phyloP scores from a whole-genome alignment of 106 monocot genomes.

The Dendrobium catenatum region DNA sequence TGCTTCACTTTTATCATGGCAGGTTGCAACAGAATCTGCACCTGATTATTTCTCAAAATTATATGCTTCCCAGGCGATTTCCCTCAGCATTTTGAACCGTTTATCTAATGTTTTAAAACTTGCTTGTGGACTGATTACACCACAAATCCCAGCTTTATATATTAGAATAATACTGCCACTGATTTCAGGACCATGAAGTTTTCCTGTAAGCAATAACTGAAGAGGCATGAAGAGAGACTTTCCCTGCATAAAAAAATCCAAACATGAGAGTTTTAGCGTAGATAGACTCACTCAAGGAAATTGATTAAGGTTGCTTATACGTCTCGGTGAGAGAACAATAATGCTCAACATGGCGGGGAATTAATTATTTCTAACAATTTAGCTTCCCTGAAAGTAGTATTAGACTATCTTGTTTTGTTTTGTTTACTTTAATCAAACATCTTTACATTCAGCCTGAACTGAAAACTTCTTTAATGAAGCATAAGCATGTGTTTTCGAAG shows the following conservation, averaged over 20 bases:
- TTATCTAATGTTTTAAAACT: constrained; percentile 65
- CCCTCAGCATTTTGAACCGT: constrained; percentile 61
- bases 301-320: background rate
- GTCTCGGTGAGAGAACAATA: background rate
- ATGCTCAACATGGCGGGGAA: background rate
- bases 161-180: constrained; percentile 63
- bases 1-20: too few species aligned
- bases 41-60: constrained; percentile 15
- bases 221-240: constrained; percentile 92
- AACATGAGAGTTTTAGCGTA: background rate
- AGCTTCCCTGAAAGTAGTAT: too few species aligned
- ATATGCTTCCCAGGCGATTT: constrained; percentile 71
- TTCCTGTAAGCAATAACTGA: constrained; percentile 77
- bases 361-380: too few species aligned
- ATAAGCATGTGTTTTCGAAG: too few species aligned
- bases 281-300: too few species aligned
- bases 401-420: too few species aligned
- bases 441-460: too few species aligned
- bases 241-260: constrained; percentile 35
- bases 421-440: too few species aligned
- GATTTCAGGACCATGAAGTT: constrained; percentile 97
- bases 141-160: constrained; percentile 53
- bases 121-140: constrained; percentile 40
- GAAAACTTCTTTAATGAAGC: too few species aligned
- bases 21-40: constrained; percentile 33